Conservation (phyloP, 768 basidiomycete genomes). For the Lepiota brunneoincarnata region DNA sequence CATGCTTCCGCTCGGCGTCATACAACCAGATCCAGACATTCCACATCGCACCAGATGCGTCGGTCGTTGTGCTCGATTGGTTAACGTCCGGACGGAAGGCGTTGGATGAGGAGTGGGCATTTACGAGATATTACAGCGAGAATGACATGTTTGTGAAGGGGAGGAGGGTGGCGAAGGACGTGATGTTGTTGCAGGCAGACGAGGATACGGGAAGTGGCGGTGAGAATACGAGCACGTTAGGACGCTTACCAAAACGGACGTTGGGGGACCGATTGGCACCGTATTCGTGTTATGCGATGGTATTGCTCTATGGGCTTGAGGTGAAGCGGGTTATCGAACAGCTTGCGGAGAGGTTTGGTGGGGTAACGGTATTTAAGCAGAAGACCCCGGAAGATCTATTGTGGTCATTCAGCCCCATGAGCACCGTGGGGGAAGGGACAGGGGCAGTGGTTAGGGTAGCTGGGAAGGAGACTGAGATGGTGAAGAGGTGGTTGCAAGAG, state of each 20-base stretch:
- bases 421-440: conserved; percentile 22
- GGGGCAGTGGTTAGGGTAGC: conserved; percentile 71
- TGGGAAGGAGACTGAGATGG: conserved; percentile 72
- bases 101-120: conserved; percentile 86
- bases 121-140: conserved; percentile 77
- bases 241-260: conserved; percentile 37
- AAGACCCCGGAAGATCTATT: conserved; percentile 60
- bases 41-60: conserved; percentile 54
- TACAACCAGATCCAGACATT: conserved; percentile 88
- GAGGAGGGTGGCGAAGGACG: conserved; percentile 70
- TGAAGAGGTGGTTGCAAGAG: conserved; percentile 65
- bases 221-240: conserved; percentile 11
- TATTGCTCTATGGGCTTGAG: conserved; percentile 75
- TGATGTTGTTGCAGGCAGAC: conserved; percentile 66
- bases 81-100: conserved; percentile 84
- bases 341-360: conserved; percentile 47
- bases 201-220: conserved; percentile 11
- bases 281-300: conserved; percentile 88
- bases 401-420: conserved; percentile 77
- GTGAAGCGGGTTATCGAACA: conserved; percentile 43
- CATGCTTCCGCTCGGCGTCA: conserved; percentile 81
- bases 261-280: conserved; percentile 66
- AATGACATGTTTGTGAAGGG: conserved; percentile 79
- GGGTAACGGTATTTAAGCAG: conserved; percentile 62
- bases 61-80: conserved; percentile 84